Conservation (phyloP, 139 green algal species). For the Zygnema circumcarinatum region DNA sequence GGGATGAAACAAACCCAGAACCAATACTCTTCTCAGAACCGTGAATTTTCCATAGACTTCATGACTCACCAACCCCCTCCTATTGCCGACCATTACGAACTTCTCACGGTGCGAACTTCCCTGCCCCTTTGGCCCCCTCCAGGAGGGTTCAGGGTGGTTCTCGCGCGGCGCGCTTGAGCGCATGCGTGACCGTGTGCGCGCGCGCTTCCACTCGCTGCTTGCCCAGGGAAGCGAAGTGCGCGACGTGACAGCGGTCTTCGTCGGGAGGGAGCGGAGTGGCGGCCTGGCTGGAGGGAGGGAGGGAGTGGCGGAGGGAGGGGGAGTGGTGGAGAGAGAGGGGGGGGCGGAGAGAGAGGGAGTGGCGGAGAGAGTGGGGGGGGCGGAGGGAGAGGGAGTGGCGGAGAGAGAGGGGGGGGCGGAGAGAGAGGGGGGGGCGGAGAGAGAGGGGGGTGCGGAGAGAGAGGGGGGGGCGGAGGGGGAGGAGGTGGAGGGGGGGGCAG, state of each 20-base stretch:
- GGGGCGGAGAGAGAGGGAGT: neutral
- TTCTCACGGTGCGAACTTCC: too few species aligned
- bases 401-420: neutral
- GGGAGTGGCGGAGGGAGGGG: neutral
- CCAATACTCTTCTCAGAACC: too few species aligned
- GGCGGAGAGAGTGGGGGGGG: neutral
- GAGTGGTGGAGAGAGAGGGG: neutral
- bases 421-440: neutral
- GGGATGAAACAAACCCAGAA: too few species aligned
- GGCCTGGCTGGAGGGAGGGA: neutral
- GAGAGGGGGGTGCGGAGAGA: neutral
- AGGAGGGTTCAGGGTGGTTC: conserved; percentile 20
- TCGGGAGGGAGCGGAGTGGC: neutral
- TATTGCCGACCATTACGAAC: too few species aligned
- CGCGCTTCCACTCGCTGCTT: conserved; percentile 18
- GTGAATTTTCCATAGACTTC: too few species aligned
- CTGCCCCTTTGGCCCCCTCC: too few species aligned
- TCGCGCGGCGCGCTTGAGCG: neutral
- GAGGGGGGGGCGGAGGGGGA: conserved; percentile 6
- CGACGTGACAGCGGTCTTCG: neutral
- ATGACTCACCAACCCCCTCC: too few species aligned
- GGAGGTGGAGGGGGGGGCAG: conserved; percentile 14
- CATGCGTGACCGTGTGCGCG: conserved; percentile 2
- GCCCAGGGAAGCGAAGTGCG: neutral
- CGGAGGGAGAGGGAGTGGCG: neutral